Evolutionary conservation across 768 basidiomycete species (phyloP), one percentile per base, ranked within the genome.

Genomic region (Cyclocybe cylindracea): DNA sequence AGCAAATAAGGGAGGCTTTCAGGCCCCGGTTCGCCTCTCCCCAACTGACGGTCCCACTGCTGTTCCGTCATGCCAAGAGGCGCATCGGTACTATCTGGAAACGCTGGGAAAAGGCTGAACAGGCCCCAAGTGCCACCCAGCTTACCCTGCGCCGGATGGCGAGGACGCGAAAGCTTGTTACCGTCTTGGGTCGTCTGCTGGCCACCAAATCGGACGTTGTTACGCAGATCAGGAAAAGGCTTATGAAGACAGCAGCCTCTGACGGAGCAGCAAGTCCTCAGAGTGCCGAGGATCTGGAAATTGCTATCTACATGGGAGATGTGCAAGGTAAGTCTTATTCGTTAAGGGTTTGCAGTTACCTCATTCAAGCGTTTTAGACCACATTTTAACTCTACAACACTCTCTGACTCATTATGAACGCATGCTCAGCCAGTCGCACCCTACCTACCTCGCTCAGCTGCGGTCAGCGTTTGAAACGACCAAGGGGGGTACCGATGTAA

Each of bases 241-340:
- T 92, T 1, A 66, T 80, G 35, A 65, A 61, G 47, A 43, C 58
- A 47, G 80, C 66, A 24, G 24, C 24, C 24, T 24, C 24, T 24
- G 24, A 5, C 5, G 24, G 5, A 24, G 24, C 24, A 55, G 65
- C 60, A 53, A 67, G 65, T 5, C 66, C 64, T 44, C 69, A 63
- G 3, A 72, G 68, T 10, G 72, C 75, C 4, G 80, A 84, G 11
- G 80, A 84, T 46, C 67, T 78, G 16, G 91, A 92, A 56, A 82
- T 96, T 18, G 86, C 83, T 9, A 89, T 94, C 2, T 93, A 96
- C 64, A 82, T 95, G 72, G 91, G 91, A 18, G 94, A 98, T 66
- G 81, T 98, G 2, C 91, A 94, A 75, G 94, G 94, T 93, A 57
- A 42, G 75, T 59, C 18, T 39, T 51, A 0, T 41, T 9, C 47